Evolutionary conservation across 352 stramenopile species (phyloP).

Genomic region (Pythium apleroticum): DNA sequence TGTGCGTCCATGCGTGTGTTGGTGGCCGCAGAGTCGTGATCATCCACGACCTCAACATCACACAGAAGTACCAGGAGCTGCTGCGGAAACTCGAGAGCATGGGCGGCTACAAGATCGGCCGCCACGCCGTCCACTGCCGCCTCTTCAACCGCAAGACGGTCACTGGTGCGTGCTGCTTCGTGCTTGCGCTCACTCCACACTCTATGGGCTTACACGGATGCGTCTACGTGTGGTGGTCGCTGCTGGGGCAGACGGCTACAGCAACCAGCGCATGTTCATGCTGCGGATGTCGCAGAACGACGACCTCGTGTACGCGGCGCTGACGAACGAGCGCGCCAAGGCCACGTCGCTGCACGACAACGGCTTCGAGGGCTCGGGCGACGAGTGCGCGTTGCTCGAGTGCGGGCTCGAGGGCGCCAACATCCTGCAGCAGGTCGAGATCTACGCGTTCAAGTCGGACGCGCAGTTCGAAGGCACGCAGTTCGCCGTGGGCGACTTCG

Average conservation of each 20-base stretch:
- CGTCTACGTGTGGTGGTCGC: neutral
- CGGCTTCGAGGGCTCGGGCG: slow-evolving; percentile 63
- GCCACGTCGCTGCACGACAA: slow-evolving; percentile 59
- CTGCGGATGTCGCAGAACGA: slow-evolving; percentile 88
- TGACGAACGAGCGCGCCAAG: slow-evolving; percentile 79
- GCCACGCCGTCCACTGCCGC: slow-evolving; percentile 84
- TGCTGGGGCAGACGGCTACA: slow-evolving; percentile 58
- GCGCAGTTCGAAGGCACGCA: slow-evolving; percentile 86
- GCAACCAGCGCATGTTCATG: slow-evolving; percentile 90
- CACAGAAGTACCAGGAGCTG: slow-evolving; percentile 85
- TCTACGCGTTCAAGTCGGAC: slow-evolving; percentile 88
- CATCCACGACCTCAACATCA: slow-evolving; percentile 77
- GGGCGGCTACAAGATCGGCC: slow-evolving; percentile 73
- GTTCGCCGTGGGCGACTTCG: slow-evolving; percentile 82
- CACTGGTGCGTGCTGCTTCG: slow-evolving; percentile 36
- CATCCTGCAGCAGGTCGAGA: slow-evolving; percentile 87
- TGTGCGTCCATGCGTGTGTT: neutral
- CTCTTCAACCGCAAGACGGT: slow-evolving; percentile 85
- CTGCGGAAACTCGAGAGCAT: slow-evolving; percentile 83
- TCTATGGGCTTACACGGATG: neutral
- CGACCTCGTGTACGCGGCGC: slow-evolving; percentile 80
- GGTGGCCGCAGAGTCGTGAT: slow-evolving; percentile 60
- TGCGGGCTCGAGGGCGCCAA: slow-evolving; percentile 82
- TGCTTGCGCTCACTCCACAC: too few species aligned
- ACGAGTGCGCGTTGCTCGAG: slow-evolving; percentile 81